A percentile compares a stretch with the other conserved stretches of the same genome.
Evolutionary conservation across 73 alveolate species (phyloP).

Genomic region (Effrenium voratum): DNA sequence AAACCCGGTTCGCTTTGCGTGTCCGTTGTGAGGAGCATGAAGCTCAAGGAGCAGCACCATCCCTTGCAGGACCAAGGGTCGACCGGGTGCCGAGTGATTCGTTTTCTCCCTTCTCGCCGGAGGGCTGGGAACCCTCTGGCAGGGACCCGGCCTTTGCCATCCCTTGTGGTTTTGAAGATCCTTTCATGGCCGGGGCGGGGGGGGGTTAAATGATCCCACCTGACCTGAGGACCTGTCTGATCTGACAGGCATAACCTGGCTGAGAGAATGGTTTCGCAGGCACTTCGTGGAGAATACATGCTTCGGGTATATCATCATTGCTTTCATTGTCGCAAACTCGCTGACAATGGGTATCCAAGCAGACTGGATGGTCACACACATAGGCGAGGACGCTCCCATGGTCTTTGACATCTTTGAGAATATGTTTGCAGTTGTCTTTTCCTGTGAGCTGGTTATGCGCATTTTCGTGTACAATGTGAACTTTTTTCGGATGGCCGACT

Average conservation of each 20-base stretch:
- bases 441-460: slow-evolving; percentile 77
- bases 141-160: no score
- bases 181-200: no score
- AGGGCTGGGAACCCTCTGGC: no score
- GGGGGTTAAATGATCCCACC: no score
- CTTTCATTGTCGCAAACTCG: slow-evolving; percentile 62
- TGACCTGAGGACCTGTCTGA: no score
- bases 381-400: slow-evolving; percentile 33
- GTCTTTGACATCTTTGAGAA: slow-evolving; percentile 17
- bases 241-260: not conserved
- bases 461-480: slow-evolving; percentile 41
- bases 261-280: slow-evolving; percentile 40
- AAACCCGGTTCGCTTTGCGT: no score
- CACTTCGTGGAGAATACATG: slow-evolving; percentile 66
- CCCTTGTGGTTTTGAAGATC: no score
- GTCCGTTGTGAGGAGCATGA: no score
- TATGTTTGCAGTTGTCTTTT: slow-evolving; percentile 56
- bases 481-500: slow-evolving; percentile 45
- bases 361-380: slow-evolving; percentile 76
- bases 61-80: no score
- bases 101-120: no score
- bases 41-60: no score
- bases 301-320: slow-evolving; percentile 36
- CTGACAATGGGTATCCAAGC: slow-evolving; percentile 93
- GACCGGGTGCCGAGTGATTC: no score